Conservation (phyloP, 1,139 yeast species). For the Yamadazyma mexicana region DNA sequence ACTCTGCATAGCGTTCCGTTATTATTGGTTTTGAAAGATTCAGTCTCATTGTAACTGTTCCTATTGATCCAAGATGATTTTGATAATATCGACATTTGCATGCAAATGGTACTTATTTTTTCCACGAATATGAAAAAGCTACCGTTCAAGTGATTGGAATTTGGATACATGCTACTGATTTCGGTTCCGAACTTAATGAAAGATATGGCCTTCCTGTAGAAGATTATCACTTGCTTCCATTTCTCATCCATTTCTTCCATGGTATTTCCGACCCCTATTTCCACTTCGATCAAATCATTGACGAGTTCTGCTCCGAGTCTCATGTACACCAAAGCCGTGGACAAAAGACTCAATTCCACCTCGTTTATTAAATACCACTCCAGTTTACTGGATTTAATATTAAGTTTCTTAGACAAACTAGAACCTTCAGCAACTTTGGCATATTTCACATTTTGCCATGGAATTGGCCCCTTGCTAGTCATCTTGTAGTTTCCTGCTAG, state of each 20-base stretch:
- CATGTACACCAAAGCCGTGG: slow-evolving; percentile 31
- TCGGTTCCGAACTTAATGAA: slow-evolving; percentile 24
- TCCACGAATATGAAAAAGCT: slow-evolving; percentile 24
- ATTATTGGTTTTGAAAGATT: slow-evolving; percentile 31
- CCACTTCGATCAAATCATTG: slow-evolving; percentile 34
- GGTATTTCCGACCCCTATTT: slow-evolving; percentile 15
- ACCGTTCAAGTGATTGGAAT: slow-evolving; percentile 14
- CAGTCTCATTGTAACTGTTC: slow-evolving; percentile 25
- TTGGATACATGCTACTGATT: slow-evolving; percentile 3
- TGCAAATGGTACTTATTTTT: slow-evolving; percentile 31
- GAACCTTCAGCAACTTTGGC: background rate
- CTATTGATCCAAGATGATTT: slow-evolving; percentile 42
- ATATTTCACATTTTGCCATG: slow-evolving; percentile 12
- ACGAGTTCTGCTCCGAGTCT: slow-evolving; percentile 38
- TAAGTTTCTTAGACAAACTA: slow-evolving; percentile 1
- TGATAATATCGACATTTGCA: slow-evolving; percentile 42
- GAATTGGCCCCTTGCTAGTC: slow-evolving; percentile 1
- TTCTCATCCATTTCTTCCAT: slow-evolving; percentile 19
- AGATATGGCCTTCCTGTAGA: slow-evolving; percentile 35
- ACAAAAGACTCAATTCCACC: slow-evolving; percentile 24
- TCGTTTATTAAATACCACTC: slow-evolving; percentile 36
- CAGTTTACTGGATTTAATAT: slow-evolving; percentile 2
- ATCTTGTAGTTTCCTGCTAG: slow-evolving; percentile 2
- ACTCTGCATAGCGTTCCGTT: slow-evolving; percentile 45
- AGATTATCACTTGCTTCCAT: slow-evolving; percentile 39